Evolutionary conservation across 164 flowering plant genomes (phyloP), one percentile per base, ranked within the genome.

Genomic region (Umbilicus rupestris): DNA sequence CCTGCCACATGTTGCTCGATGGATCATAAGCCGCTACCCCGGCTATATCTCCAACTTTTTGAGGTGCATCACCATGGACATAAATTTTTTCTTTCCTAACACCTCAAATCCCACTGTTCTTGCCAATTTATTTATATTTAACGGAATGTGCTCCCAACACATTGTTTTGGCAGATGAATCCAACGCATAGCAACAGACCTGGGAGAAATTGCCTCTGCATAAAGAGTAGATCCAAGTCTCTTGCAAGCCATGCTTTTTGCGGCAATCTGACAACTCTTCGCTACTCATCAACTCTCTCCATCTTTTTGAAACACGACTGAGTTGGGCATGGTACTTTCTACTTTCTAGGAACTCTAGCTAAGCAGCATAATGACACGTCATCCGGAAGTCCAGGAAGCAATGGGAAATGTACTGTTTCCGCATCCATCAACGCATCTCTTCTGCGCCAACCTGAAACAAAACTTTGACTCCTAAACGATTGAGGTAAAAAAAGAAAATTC

Each of bases 201-300:
- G 78, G 10, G 80, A 81, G 16, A 62, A 68, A 62, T 73, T 81
- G 70, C 85, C 94, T 74, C 75, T 73, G 50, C 94, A 87, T 68
- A 92, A 71, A 24, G 93, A 87, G 78, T 92, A 92, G 35, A 92
- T 79, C 92, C 92, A 89, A 52, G 85, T 49, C 75, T 89, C 97
- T 10, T 71, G 78, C 65, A 84, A 66, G 22, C 73, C 72, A 65
- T 81, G 81, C 80, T 79, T 87, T 63, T n/a, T 70, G 17, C 94
- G 83, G 60, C 79, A 82, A 20, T 67, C 31, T 44, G 37, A 46
- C 83, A 80, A 86, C 66, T 80, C 89, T 50, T n/a, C n/a, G n/a
- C n/a, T n/a, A n/a, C n/a, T n/a, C n/a, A n/a, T 86, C 78, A 89
- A 76, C 16, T 76, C 79, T 66, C 82, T 78, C 97, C 96, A 92